Conservation (phyloP, 139 green algal species). For the Asterochloris sp. region DNA sequence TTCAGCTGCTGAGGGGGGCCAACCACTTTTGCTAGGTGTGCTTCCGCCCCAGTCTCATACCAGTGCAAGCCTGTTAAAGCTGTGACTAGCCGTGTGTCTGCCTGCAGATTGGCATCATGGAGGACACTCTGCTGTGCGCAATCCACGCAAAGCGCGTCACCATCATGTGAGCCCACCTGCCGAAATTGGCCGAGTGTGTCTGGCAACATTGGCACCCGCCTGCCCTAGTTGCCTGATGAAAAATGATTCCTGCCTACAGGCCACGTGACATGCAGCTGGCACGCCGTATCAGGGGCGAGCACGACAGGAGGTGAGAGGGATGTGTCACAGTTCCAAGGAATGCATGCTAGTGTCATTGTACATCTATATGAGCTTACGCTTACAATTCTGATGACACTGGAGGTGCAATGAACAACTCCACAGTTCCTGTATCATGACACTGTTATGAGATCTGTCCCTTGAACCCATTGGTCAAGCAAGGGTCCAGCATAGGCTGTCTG, state of each 20-base stretch:
- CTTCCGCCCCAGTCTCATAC: background rate
- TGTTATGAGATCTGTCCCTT: too few species aligned
- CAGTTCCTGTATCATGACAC: too few species aligned
- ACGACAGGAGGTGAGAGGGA: background rate
- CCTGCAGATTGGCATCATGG: conserved; percentile 94
- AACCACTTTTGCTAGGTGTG: background rate
- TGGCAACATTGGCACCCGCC: background rate
- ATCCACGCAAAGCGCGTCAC: conserved; percentile 94
- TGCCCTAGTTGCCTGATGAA: background rate
- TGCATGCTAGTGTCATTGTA: too few species aligned
- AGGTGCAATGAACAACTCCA: too few species aligned
- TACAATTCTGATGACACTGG: too few species aligned
- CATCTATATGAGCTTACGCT: too few species aligned
- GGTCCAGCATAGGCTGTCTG: too few species aligned
- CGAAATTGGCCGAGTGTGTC: background rate
- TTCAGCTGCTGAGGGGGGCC: too few species aligned
- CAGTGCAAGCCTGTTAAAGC: too few species aligned
- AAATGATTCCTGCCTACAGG: background rate
- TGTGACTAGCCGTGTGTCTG: too few species aligned
- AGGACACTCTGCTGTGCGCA: conserved; percentile 85
- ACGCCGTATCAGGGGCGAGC: background rate
- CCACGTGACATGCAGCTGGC: conserved; percentile 18
- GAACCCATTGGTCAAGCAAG: too few species aligned
- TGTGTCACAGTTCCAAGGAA: too few species aligned
- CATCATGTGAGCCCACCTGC: conserved; percentile 69